Evolutionary conservation across 2,329 filamentous ascomycete species (phyloP), one percentile per base, ranked within the genome.

Genomic region (Colletotrichum lini): DNA sequence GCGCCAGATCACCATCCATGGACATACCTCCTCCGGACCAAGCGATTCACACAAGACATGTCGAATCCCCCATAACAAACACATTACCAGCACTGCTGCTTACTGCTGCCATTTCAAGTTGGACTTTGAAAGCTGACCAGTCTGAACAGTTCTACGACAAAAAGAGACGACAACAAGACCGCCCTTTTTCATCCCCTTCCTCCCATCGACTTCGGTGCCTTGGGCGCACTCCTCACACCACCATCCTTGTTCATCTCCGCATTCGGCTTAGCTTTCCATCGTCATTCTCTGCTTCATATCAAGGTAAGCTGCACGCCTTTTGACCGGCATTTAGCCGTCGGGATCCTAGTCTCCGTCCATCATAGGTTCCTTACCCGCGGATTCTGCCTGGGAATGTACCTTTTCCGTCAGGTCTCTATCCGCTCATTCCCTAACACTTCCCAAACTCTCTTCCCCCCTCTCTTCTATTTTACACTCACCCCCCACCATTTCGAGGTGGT

Each of bases 271-370:
- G 66, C 44, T 42, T 38, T 15, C 6, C 23, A 2, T 42, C 21
- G 15, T 45, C 53, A 30, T 18, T 57, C 16, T 52, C 57, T 70
- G 64, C 35, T 52, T 62, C 50, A 26, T 35, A 35, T 56, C 52
- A 64, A 72, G 69, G 69, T 72, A 72, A 72, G 69, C 58, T 68
- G 49, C 68, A 53, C 63, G 45, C n/a, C 52, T 21, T 35, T 9
- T n/a, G 18, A 35, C 69, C 69, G 69, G 53, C 21, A 68, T 64
- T 72, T 72, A 69, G 58, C 65, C 69, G 69, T 16, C 3, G 3
- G 10, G 26, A 13, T 26, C 16, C n/a, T 12, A 30, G 42, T 10
- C 2, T 18, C 30, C 47, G 30, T 35, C 53, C 58, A 64, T 12
- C 23, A 3, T 12, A 64, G 18, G 69, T 72, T 56, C 47, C 53